Conservation (phyloP, 1,284 basidiomycete genomes). For the Malassezia globosa region DNA sequence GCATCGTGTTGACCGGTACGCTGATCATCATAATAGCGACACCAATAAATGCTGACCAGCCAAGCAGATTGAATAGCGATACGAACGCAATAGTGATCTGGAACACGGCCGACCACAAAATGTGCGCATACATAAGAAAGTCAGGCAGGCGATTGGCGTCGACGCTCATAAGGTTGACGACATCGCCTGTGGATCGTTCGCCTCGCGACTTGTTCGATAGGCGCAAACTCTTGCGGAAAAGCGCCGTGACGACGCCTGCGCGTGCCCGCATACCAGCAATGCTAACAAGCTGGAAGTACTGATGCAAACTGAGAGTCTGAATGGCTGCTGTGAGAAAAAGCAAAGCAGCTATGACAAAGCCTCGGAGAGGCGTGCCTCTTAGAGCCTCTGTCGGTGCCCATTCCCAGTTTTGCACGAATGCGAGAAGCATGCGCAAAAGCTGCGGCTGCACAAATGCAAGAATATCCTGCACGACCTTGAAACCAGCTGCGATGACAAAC, state of each 20-base stretch:
- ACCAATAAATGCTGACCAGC: constrained; percentile 83
- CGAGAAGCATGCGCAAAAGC: constrained; percentile 66
- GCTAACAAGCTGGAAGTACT: constrained; percentile 73
- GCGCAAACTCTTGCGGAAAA: constrained; percentile 75
- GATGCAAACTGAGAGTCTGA: constrained; percentile 76
- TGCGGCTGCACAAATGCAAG: constrained; percentile 80
- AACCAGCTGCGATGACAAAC: constrained; percentile 57
- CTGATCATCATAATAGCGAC: constrained; percentile 66
- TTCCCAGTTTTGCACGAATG: constrained; percentile 53
- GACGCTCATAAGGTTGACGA: constrained; percentile 85
- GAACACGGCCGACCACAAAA: constrained; percentile 50
- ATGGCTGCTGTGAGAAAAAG: constrained; percentile 58
- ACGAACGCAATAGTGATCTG: constrained; percentile 76
- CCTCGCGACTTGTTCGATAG: constrained; percentile 72
- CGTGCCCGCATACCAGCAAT: constrained; percentile 83
- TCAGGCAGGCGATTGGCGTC: constrained; percentile 71
- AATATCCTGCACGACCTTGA: constrained; percentile 66
- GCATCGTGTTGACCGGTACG: constrained; percentile 25
- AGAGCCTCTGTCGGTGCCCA: constrained; percentile 12
- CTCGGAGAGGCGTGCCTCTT: constrained; percentile 35
- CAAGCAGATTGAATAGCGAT: constrained; percentile 74
- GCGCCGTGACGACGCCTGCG: constrained; percentile 69
- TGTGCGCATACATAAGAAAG: constrained; percentile 63
- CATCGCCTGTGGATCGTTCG: constrained; percentile 70
- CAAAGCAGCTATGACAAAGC: constrained; percentile 50